phyloP scores from a whole-genome alignment of 1,139 yeast genomes.

The Saccharomyces hybrid region DNA sequence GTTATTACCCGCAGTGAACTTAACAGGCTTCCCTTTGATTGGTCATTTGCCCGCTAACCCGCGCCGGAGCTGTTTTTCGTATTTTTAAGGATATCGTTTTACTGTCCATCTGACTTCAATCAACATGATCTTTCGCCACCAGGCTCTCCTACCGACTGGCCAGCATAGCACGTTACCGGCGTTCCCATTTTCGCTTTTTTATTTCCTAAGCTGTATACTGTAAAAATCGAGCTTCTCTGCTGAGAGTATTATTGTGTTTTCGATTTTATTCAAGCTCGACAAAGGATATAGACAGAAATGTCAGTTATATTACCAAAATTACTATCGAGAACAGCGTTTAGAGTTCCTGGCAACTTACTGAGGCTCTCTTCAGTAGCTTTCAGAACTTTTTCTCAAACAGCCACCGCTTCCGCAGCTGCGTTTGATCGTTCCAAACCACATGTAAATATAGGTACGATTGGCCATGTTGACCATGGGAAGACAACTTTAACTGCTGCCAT shows the following conservation, averaged over 20 bases:
- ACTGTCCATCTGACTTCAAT: neutral
- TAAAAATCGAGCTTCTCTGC: neutral
- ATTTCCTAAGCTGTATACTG: neutral
- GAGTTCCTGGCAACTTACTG: neutral
- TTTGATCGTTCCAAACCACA: too few species aligned
- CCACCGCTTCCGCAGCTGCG: conserved; percentile 45
- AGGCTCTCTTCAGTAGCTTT: conserved; percentile 1
- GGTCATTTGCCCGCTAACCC: neutral
- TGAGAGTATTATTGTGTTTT: neutral
- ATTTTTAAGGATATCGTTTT: neutral
- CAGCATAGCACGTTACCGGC: too few species aligned
- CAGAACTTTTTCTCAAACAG: conserved; percentile 7
- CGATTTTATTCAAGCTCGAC: neutral
- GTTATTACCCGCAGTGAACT: neutral
- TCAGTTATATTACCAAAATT: neutral
- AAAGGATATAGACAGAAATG: neutral
- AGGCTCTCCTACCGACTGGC: neutral
- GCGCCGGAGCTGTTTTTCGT: neutral
- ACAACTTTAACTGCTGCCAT: too few species aligned
- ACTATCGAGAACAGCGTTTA: neutral
- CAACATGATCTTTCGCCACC: neutral
- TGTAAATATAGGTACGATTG: too few species aligned
- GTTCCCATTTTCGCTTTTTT: neutral
- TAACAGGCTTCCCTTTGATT: neutral
- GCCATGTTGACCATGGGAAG: too few species aligned